Base-by-base conservation (phyloP, 2,329 filamentous ascomycete genomes). In the Diaporthe citrichinensis region DNA sequence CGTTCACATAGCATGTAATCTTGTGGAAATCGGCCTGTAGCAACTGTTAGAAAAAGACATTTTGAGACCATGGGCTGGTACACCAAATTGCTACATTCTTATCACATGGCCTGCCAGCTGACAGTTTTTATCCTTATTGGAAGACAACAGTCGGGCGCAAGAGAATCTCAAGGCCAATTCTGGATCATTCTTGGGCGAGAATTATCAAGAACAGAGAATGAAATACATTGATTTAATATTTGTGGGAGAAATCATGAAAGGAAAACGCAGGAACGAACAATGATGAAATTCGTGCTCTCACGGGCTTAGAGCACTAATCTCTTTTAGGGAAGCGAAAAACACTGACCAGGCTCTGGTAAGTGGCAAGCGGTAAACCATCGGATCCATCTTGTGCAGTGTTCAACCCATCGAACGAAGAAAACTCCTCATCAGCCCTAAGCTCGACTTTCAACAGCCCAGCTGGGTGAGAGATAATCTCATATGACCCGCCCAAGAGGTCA, bases 151-250 rank as follows among this genome's bases (percentile, higher is more conserved):
- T 17, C 2, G 25, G 31, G 14, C 6, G 14, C 14, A 28, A 15
- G 14, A 17, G 5, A 17, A 3, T 53, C 14, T 12, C 9, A 5
- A 25, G 3, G 17, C 17, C 51, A 31, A 2, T 5, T 55, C 4
- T 7, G 10, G 0, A 15, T 28, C 5, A 7, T 7, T 3, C 2
- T 4, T 6, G 4, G 12, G 12, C 4, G 25, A 28, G 23, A n/a
- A 51, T 51, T 12, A 7, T 44, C 41, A 5, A 17, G 1, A 44
- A 17, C 20, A 10, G 41, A 23, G 44, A 49, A 20, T 49, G 17
- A 23, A 49, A 7, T 49, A 49, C 23, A 49, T 49, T 20, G 1
- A 23, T 49, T 9, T 23, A 0, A 23, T 49, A 10, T 49, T 46
- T 7, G 15, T 20, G 17, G 0, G 15, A 44, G 15, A 44, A 17